These are phyloP conservation scores for Ilex aquifolium DNA, from an alignment of 257 asterid species.

Conservation along the genomic window DNA sequence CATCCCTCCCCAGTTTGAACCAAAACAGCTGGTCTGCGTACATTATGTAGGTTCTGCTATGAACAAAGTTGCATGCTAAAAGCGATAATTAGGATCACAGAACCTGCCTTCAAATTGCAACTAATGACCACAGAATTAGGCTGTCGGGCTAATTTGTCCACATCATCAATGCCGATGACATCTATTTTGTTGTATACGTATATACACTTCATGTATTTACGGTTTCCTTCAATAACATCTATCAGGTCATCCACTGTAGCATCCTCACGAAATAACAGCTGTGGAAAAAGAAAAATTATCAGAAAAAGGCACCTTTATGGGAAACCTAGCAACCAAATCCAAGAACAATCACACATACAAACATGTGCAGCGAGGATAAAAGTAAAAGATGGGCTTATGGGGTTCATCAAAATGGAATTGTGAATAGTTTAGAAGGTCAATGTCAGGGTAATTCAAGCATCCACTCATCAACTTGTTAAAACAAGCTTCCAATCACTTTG, in stretches of 20 bases:
- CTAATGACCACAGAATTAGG: conserved; percentile 94
- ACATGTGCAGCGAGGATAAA: too few relatives aligned
- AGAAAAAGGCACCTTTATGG: neutral
- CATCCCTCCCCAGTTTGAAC: too few relatives aligned
- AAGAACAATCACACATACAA: too few relatives aligned
- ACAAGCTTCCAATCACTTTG: too few relatives aligned
- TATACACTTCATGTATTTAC: conserved; percentile 94
- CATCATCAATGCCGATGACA: conserved; percentile 95
- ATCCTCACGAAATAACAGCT: conserved; percentile 97
- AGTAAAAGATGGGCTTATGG: too few relatives aligned
- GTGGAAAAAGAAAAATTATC: neutral
- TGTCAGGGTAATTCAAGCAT: too few relatives aligned
- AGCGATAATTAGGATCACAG: conserved; percentile 7
- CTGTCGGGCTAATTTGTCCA: conserved; percentile 89
- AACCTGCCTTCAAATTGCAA: conserved; percentile 71
- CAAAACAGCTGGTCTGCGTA: neutral
- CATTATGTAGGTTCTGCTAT: neutral
- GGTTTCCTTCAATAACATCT: conserved; percentile 96
- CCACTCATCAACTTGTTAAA: too few relatives aligned
- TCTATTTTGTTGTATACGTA: conserved; percentile 98
- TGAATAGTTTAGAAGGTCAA: too few relatives aligned
- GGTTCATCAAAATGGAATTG: too few relatives aligned
- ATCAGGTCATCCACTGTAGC: conserved; percentile 97
- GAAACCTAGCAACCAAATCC: too few relatives aligned
- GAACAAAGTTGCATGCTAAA: neutral